phyloP scores from a whole-genome alignment of 1,284 basidiomycete species.

The Hymenochaete sp. region DNA sequence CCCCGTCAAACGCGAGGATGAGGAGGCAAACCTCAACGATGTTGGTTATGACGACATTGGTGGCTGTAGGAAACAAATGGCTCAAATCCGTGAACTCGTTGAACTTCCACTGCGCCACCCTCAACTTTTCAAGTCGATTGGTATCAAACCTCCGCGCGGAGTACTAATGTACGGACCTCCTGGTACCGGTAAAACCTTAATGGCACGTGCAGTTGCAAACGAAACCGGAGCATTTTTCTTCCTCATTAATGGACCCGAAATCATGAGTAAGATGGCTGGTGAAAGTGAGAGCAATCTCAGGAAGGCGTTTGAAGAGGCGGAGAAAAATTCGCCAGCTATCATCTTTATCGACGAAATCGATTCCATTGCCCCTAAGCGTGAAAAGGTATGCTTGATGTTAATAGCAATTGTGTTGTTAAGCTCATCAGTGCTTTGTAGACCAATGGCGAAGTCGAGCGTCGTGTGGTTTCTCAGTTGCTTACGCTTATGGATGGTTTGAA shows the following conservation, averaged over 20 bases:
- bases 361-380: slow-evolving; percentile 98
- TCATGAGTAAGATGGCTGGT: slow-evolving; percentile 99
- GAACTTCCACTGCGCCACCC: slow-evolving; percentile 97
- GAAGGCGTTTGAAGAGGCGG: slow-evolving; percentile 98
- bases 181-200: slow-evolving; percentile 95
- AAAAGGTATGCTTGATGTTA: slow-evolving; percentile 61
- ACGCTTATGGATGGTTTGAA: slow-evolving; percentile 99
- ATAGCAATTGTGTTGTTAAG: neutral
- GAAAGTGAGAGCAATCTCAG: slow-evolving; percentile 96
- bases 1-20: slow-evolving; percentile 97
- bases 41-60: slow-evolving; percentile 99
- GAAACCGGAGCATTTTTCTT: slow-evolving; percentile 99
- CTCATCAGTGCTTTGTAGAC: slow-evolving; percentile 44
- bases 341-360: slow-evolving; percentile 99
- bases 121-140: slow-evolving; percentile 98
- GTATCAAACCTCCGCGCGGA: slow-evolving; percentile 99
- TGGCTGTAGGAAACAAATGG: slow-evolving; percentile 98
- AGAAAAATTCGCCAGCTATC: slow-evolving; percentile 99
- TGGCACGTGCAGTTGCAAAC: slow-evolving; percentile 98
- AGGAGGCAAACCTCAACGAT: slow-evolving; percentile 93
- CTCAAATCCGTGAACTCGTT: slow-evolving; percentile 98
- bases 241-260: slow-evolving; percentile 98
- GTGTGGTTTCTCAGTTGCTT: slow-evolving; percentile 95
- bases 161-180: slow-evolving; percentile 96
- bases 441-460: slow-evolving; percentile 98